Conservation (phyloP, 2,329 filamentous ascomycete genomes). For the Pseudocercospora pini-densiflorae region DNA sequence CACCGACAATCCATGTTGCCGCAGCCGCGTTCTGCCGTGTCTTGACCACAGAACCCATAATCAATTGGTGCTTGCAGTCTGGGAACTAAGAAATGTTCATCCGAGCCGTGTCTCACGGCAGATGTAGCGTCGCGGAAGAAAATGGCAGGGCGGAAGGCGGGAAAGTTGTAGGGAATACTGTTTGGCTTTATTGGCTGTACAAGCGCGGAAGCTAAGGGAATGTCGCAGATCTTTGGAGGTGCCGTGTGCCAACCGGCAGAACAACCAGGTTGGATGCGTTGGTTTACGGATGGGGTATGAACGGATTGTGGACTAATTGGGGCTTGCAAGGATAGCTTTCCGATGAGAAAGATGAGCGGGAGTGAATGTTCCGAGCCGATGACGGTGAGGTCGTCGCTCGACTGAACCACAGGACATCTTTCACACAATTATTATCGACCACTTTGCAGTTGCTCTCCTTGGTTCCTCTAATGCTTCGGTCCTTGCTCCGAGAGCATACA, state of each 20-base stretch:
- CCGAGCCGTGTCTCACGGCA: constrained; percentile 9
- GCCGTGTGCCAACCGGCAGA: background rate
- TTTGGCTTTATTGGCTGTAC: background rate
- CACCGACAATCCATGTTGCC: background rate
- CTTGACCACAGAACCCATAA: background rate
- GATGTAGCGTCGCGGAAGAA: constrained; percentile 1
- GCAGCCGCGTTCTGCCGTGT: constrained; percentile 5
- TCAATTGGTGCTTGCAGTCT: background rate
- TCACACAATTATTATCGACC: background rate
- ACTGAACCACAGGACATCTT: background rate
- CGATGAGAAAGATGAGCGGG: background rate
- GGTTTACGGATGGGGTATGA: background rate
- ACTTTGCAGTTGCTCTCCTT: too few species aligned
- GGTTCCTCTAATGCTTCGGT: too few species aligned
- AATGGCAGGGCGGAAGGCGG: background rate
- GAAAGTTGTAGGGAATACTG: background rate
- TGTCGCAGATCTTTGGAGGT: constrained; percentile 1
- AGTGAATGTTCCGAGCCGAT: background rate
- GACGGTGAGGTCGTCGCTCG: background rate
- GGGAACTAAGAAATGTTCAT: constrained; percentile 10
- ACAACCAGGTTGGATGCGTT: constrained; percentile 3
- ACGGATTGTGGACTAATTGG: background rate
- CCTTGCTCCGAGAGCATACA: too few species aligned
- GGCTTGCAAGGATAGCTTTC: background rate
- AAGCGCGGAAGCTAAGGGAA: constrained; percentile 1